phyloP scores from a whole-genome alignment of 2,329 filamentous ascomycete genomes.

The Grosmannia clavigera region DNA sequence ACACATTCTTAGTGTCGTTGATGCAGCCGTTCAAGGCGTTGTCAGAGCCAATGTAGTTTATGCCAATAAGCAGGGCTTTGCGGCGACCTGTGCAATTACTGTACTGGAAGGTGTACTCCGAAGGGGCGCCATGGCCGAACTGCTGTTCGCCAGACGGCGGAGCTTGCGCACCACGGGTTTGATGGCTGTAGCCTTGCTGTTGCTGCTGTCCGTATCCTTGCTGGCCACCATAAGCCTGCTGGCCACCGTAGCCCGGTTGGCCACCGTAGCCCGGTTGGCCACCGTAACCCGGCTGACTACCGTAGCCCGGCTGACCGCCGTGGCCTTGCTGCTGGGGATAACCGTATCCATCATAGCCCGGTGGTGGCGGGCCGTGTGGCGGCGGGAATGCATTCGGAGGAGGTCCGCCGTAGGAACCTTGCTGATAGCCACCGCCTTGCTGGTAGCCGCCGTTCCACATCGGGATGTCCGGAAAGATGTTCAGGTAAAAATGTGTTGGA shows the following conservation, averaged over 20 bases:
- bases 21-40: slow-evolving; percentile 66
- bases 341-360: slow-evolving; percentile 11
- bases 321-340: slow-evolving; percentile 2
- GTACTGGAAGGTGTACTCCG: slow-evolving; percentile 62
- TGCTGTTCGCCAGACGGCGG: slow-evolving; percentile 39
- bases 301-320: slow-evolving; percentile 1
- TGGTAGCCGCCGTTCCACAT: slow-evolving; percentile 8
- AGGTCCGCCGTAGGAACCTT: slow-evolving; percentile 4
- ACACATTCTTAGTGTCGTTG: slow-evolving; percentile 71
- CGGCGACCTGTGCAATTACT: slow-evolving; percentile 60
- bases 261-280: not conserved
- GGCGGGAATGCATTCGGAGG: slow-evolving; percentile 4
- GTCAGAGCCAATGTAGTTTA: slow-evolving; percentile 67
- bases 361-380: slow-evolving; percentile 7
- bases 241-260: slow-evolving; percentile 1
- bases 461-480: not conserved
- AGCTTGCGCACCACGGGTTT: slow-evolving; percentile 20
- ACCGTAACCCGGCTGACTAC: not conserved
- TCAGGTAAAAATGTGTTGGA: not conserved
- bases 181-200: slow-evolving; percentile 1
- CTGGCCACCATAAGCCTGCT: slow-evolving; percentile 1
- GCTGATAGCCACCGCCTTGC: not conserved
- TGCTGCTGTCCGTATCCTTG: slow-evolving; percentile 3
- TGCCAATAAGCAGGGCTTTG: slow-evolving; percentile 65
- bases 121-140: slow-evolving; percentile 57